Evolutionary conservation across 495 filamentous ascomycete species (phyloP).

Genomic region (Penicillium lagena): DNA sequence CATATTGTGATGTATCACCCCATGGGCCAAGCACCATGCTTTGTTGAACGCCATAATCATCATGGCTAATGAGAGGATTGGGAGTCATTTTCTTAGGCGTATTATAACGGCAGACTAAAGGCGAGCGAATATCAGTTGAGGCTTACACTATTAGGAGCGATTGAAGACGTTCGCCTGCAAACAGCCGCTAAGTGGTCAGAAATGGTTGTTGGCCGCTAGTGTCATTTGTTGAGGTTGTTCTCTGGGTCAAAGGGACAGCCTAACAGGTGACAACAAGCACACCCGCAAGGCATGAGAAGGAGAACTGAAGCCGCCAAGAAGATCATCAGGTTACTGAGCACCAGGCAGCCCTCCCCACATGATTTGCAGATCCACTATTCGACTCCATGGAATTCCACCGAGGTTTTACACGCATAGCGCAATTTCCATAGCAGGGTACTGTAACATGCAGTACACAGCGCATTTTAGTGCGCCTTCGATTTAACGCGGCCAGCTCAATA

Average conservation of each 20-base stretch:
- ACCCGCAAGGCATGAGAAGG: slow-evolving; percentile 2
- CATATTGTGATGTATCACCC: slow-evolving; percentile 4
- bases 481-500: too few relatives aligned
- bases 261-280: slow-evolving; percentile 4
- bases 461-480: too few relatives aligned
- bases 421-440: too few relatives aligned
- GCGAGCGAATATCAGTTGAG: slow-evolving; percentile 11
- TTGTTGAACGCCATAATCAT: slow-evolving; percentile 5
- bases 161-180: slow-evolving; percentile 6
- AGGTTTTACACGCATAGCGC: too few relatives aligned
- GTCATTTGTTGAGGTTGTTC: slow-evolving; percentile 6
- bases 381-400: too few relatives aligned
- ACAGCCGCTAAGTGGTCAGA: slow-evolving; percentile 3
- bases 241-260: slow-evolving; percentile 6
- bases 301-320: slow-evolving; percentile 2
- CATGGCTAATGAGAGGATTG: slow-evolving; percentile 11
- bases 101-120: too few relatives aligned
- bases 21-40: slow-evolving; percentile 1
- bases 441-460: too few relatives aligned
- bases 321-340: background rate
- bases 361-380: too few relatives aligned
- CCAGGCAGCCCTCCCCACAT: background rate
- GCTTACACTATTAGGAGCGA: slow-evolving; percentile 5
- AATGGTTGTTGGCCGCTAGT: slow-evolving; percentile 5
- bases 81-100: slow-evolving; percentile 3